These are phyloP conservation scores for Kalanchoe fedtschenkoi DNA, from an alignment of 164 flowering plant species.

Conservation along the genomic window DNA sequence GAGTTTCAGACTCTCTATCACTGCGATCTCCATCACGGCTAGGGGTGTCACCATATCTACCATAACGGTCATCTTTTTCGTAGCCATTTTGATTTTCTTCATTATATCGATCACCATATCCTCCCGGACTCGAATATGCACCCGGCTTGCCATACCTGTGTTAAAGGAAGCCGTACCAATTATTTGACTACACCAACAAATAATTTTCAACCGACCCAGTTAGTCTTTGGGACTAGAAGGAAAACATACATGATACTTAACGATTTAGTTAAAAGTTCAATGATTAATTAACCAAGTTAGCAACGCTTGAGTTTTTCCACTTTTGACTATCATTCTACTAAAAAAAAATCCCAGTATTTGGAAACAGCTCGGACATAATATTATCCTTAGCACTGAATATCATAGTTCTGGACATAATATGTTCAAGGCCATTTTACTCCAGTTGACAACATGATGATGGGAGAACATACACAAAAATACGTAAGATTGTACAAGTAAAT, in stretches of 20 bases:
- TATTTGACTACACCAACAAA: background rate
- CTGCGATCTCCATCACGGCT: constrained; percentile 62
- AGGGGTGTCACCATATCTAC: constrained; percentile 47
- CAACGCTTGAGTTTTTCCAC: constrained; percentile 24
- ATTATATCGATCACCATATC: constrained; percentile 28
- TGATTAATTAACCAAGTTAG: constrained; percentile 44
- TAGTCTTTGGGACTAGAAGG: constrained; percentile 54
- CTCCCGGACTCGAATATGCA: constrained; percentile 39
- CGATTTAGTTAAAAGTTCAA: constrained; percentile 22
- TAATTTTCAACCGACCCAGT: background rate
- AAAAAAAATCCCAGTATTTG: background rate
- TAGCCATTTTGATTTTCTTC: constrained; percentile 62
- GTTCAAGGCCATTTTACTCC: background rate
- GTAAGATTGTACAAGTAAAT: background rate
- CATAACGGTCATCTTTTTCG: constrained; percentile 71
- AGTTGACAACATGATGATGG: background rate
- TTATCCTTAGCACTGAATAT: background rate
- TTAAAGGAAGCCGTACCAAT: background rate
- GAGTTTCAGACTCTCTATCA: constrained; percentile 58
- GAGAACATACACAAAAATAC: background rate
- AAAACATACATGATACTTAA: constrained; percentile 40
- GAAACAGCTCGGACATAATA: background rate
- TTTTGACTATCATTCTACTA: background rate
- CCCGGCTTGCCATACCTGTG: constrained; percentile 27
- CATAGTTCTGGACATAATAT: background rate